These are phyloP conservation scores for Cordyceps fumosorosea DNA, from an alignment of 2,329 filamentous ascomycete species.

Conservation along the genomic window DNA sequence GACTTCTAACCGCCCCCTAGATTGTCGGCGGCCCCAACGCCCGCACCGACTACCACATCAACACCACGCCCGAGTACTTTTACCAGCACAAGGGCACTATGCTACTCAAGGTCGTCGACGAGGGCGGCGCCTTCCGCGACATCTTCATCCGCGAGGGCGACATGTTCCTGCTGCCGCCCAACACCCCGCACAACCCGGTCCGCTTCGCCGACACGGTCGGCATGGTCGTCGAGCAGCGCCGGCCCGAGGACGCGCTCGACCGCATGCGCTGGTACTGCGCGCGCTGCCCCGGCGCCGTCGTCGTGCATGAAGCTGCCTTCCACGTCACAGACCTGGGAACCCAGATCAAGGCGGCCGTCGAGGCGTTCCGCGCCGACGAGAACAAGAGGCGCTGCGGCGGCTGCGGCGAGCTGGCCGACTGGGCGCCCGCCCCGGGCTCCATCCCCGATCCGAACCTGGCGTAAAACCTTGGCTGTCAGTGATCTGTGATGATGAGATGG, in stretches of 20 bases:
- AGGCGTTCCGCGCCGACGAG: constrained; percentile 64
- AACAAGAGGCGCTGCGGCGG: constrained; percentile 65
- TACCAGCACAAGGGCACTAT: constrained; percentile 92
- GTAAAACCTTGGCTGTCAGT: not conserved
- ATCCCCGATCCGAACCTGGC: constrained; percentile 53
- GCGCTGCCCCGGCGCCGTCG: constrained; percentile 46
- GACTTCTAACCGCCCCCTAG: constrained; percentile 29
- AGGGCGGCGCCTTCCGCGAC: constrained; percentile 63
- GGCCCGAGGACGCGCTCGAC: constrained; percentile 65
- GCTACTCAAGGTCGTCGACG: constrained; percentile 85
- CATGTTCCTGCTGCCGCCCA: constrained; percentile 86
- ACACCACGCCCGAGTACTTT: constrained; percentile 94
- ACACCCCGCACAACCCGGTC: constrained; percentile 94
- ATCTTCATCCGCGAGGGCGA: constrained; percentile 87
- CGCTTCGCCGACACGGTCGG: constrained; percentile 92
- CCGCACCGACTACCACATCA: constrained; percentile 95
- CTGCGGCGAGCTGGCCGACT: constrained; percentile 72
- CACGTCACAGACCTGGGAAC: constrained; percentile 85
- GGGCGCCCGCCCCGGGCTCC: constrained; percentile 54
- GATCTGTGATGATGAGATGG: too few relatives aligned
- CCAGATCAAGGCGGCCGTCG: constrained; percentile 89
- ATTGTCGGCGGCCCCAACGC: constrained; percentile 95
- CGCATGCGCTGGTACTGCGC: constrained; percentile 86
- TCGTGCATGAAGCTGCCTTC: constrained; percentile 83
- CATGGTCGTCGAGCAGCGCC: constrained; percentile 80